A percentile compares a stretch with the other conserved stretches of the same genome.
Conservation (phyloP, 306 rosid genomes). For the Aeschynomene evenia region DNA sequence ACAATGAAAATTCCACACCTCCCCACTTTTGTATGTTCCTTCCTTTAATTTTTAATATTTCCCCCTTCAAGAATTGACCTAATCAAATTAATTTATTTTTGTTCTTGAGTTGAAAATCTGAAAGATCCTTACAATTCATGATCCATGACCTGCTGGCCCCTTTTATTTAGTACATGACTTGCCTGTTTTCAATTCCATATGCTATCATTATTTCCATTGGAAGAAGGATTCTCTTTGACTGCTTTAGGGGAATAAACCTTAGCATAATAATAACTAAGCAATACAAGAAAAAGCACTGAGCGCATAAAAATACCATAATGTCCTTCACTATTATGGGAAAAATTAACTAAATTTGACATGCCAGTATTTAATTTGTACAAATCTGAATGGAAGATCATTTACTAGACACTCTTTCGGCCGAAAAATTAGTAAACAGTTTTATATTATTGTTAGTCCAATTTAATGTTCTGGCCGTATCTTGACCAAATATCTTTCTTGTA, state of each 20-base stretch:
- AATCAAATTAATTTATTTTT: constrained; percentile 38
- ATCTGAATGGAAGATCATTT: constrained; percentile 10
- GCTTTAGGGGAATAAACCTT: constrained; percentile 37
- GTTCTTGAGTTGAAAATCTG: constrained; percentile 32
- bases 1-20: constrained; percentile 37
- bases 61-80: constrained; percentile 31
- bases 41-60: neutral
- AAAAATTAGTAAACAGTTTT: neutral
- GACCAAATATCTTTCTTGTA: neutral
- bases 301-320: constrained; percentile 1
- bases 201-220: constrained; percentile 55
- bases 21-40: constrained; percentile 34
- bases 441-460: neutral
- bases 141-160: constrained; percentile 23
- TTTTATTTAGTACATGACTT: constrained; percentile 10
- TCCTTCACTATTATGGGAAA: constrained; percentile 9
- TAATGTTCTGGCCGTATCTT: constrained; percentile 1
- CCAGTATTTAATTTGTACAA: neutral
- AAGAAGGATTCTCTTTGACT: constrained; percentile 61
- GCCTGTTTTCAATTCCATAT: constrained; percentile 39
- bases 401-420: constrained; percentile 28
- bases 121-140: constrained; percentile 37
- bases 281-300: neutral
- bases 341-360: constrained; percentile 3
- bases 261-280: constrained; percentile 33